Evolutionary conservation across 75 land plant genomes (phyloP), one percentile per base, ranked within the genome.

Genomic region (Isoetes taiwanensis): DNA sequence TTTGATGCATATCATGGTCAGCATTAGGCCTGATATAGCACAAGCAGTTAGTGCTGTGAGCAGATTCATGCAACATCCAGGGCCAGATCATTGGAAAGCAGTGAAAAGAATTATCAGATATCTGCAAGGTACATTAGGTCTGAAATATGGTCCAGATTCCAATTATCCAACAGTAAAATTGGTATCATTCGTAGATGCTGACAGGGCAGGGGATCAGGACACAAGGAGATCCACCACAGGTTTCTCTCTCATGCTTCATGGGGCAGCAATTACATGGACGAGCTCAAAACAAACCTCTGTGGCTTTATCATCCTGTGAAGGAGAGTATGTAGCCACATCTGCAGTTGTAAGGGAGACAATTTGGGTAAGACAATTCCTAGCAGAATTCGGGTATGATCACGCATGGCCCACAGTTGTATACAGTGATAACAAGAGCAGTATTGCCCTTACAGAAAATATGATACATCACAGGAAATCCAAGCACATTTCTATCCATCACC

Each of bases 181-280:
- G n/a, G n/a, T n/a, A n/a, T n/a, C n/a, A 0, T 63, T 9, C 29
- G 30, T 28, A 20, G 61, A 72, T 40, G 59, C 52, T 62, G 61
- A 72, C 32, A 66, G 52, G 35, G 61, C 38, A 32, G 66, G 66
- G 26, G 52, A 39, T 38, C 2, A 14, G 11, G 56, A 73, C 57
- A 57, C 57, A 41, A 61, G 46, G 48, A 66, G 52, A 23, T 66
- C 61, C 28, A 72, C 60, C 0, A 56, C 60, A 2, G 61, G 59
- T 2, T 61, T 35, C 57, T 27, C 32, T 21, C 62, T 72, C 25
- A 27, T 43, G 24, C 3, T 71, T 26, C 58, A 64, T 0, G 2
- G 32, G 30, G 41, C 37, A 19, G 64, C 43, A 32, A 23, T 72
- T 28, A 56, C 71, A 2, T 73, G 65, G 65, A 30, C 35, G 11